Base-by-base conservation (phyloP, 306 rosid species). In the Trichosanthes cucumerina region DNA sequence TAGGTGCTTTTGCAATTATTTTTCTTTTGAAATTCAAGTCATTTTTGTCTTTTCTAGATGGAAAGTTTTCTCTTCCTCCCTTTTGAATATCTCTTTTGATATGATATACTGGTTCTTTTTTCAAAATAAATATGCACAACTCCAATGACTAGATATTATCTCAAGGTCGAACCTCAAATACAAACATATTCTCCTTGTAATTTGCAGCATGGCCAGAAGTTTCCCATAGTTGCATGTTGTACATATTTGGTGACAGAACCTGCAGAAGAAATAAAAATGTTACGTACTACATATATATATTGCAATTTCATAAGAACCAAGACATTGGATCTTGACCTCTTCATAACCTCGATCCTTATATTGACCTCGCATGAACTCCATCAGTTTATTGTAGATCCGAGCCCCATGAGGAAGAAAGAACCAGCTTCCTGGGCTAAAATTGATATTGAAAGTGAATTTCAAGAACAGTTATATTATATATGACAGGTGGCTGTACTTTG, bases 161-260 rank as follows among this genome's bases (percentile, higher is more conserved):
- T 33, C 59, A 75, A 47, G 72, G 76, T 58, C 58, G n/a, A 83
- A 94, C 98, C 96, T 94, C 98, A 76, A 94, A 89, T 79, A 84
- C 71, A 89, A 94, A 94, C 97, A 94, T 94, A 74, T 94, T 90
- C 78, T 94, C 98, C 85, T 78, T 94, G 86, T 94, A 94, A 82
- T 94, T 92, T 47, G 86, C 90, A 80, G 98, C 98, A 83, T 94
- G 98, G 72, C 98, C 98, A 82, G 98, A 94, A 83, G 92, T 88
- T 81, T 84, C 93, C 98, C 98, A 94, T 28, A 94, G 89, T 56
- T 89, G 97, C 97, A 94, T 94, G 86, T 92, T 94, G 84, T 85
- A 94, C 80, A 94, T 87, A 86, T 94, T 94, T 41, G 98, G 98
- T 39, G 98, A 89, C 78, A 94, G 66, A 81, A 94, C 98, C 98